Conservation (phyloP, 1,284 basidiomycete genomes). For the Tylopilus sp. region DNA sequence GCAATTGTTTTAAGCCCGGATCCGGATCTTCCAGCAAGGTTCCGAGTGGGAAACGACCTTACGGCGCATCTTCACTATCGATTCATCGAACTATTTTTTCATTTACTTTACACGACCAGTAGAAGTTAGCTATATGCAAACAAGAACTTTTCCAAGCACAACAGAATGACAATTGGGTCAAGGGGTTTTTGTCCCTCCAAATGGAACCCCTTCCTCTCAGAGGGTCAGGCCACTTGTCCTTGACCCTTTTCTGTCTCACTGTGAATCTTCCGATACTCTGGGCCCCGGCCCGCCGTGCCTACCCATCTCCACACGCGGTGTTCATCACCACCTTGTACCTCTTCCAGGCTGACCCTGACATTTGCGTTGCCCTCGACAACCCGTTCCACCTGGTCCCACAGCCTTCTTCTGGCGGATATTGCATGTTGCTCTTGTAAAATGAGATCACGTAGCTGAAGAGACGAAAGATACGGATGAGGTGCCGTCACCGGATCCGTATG, state of each 20-base stretch:
- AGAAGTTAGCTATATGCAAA: conserved; percentile 29
- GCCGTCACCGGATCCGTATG: conserved; percentile 78
- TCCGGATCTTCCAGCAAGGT: conserved; percentile 35
- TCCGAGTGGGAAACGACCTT: conserved; percentile 27
- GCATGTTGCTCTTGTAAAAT: conserved; percentile 82
- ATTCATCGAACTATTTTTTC: conserved; percentile 26
- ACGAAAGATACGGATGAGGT: conserved; percentile 79
- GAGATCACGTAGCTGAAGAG: conserved; percentile 86
- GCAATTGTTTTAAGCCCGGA: conserved; percentile 31
- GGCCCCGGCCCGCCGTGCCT: conserved; percentile 44
- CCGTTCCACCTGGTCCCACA: conserved; percentile 86
- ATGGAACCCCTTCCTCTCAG: conserved; percentile 11
- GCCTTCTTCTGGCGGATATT: conserved; percentile 55
- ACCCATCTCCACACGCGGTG: conserved; percentile 82
- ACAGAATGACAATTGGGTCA: conserved; percentile 24
- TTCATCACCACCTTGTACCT: conserved; percentile 85
- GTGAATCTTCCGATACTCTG: conserved; percentile 33
- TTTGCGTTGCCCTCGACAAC: conserved; percentile 94
- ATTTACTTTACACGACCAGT: conserved; percentile 11
- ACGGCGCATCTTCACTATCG: conserved; percentile 16
- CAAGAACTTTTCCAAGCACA: conserved; percentile 19
- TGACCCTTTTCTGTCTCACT: conserved; percentile 29
- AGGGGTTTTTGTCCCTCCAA: conserved; percentile 25
- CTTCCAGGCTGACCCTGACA: conserved; percentile 83
- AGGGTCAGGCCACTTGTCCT: conserved; percentile 24